Conservation (phyloP, 495 filamentous ascomycete species). For the Bryoglossum gracile region DNA sequence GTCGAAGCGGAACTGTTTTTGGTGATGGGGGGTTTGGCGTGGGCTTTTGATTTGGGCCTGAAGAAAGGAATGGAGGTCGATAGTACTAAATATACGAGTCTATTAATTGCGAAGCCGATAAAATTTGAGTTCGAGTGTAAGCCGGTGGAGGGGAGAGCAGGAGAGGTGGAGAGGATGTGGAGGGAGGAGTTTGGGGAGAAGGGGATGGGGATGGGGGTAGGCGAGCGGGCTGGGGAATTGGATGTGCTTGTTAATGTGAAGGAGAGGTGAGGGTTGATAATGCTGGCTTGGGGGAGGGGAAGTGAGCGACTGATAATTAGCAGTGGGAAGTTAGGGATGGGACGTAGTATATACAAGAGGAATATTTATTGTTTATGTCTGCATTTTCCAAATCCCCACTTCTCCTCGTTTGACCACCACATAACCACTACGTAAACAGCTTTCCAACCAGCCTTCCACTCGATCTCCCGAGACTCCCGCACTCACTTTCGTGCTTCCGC, state of each 20-base stretch:
- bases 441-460: no score
- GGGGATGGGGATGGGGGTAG: slow-evolving; percentile 29
- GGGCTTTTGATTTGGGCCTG: slow-evolving; percentile 26
- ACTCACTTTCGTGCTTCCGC: no score
- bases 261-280: not conserved
- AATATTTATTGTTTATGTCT: no score
- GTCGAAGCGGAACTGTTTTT: slow-evolving; percentile 13
- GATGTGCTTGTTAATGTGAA: no score
- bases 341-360: no score
- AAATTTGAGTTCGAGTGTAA: slow-evolving; percentile 39
- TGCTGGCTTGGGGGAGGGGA: not conserved
- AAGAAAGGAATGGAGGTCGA: slow-evolving; percentile 36
- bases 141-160: no score
- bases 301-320: no score
- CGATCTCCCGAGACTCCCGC: no score
- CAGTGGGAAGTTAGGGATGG: no score
- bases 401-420: no score
- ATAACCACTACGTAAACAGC: no score
- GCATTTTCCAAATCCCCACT: no score
- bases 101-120: slow-evolving; percentile 46
- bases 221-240: not conserved
- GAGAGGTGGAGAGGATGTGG: slow-evolving; percentile 25
- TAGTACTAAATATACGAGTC: slow-evolving; percentile 42
- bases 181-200: slow-evolving; percentile 24
- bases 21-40: slow-evolving; percentile 11